A percentile compares a stretch with the other conserved stretches of the same genome.
phyloP scores from a whole-genome alignment of 2,329 filamentous ascomycete species.

The Penicillium sp. region DNA sequence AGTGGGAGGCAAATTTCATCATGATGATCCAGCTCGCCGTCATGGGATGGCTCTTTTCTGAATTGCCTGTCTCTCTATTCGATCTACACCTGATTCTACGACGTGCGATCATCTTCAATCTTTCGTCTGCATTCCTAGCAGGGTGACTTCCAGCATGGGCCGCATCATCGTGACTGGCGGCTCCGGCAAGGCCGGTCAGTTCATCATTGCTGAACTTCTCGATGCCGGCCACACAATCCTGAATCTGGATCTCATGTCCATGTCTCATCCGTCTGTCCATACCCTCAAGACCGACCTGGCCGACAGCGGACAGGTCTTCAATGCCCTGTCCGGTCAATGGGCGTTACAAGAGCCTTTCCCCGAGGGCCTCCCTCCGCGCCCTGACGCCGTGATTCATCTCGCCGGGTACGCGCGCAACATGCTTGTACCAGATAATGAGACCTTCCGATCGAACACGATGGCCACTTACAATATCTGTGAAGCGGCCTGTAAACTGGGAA shows the following conservation, averaged over 20 bases:
- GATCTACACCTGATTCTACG: background rate
- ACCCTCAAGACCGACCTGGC: constrained; percentile 55
- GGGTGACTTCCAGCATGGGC: constrained; percentile 36
- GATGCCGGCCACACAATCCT: constrained; percentile 48
- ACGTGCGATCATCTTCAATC: background rate
- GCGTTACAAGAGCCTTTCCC: constrained; percentile 40
- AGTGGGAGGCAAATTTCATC: constrained; percentile 13
- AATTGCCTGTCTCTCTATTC: background rate
- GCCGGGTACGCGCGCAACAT: constrained; percentile 56
- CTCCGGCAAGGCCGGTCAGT: constrained; percentile 51
- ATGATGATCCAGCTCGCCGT: constrained; percentile 13
- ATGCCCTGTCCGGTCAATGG: constrained; percentile 53
- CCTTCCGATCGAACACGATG: constrained; percentile 52
- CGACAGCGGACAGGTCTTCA: constrained; percentile 52
- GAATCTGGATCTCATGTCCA: constrained; percentile 50
- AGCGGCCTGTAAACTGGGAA: constrained; percentile 56
- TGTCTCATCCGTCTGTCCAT: constrained; percentile 40
- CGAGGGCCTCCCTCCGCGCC: constrained; percentile 38
- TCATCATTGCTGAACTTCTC: constrained; percentile 50
- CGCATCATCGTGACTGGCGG: constrained; percentile 52
- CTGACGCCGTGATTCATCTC: constrained; percentile 59
- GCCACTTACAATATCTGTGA: constrained; percentile 59
- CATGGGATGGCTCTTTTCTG: background rate
- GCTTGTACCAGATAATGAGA: constrained; percentile 57
- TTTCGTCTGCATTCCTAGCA: background rate